Evolutionary conservation across 805 yeast species (phyloP), one percentile per base, ranked within the genome.

Genomic region (Nakazawaea sp.): DNA sequence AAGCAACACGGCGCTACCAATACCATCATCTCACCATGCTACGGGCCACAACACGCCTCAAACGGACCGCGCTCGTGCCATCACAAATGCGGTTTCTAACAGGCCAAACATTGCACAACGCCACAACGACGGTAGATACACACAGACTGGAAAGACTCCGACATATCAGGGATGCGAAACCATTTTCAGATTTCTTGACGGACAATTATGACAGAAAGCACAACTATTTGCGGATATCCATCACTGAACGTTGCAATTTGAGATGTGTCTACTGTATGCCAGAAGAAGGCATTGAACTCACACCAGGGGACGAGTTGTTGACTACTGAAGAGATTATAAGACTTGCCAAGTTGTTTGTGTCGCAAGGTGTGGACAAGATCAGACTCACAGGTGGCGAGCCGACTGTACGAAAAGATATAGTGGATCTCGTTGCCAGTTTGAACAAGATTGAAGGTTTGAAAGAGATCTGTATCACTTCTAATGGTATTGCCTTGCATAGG

Each of bases 371-470:
- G n/a, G 51, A 55, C 12, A 72, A 72, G 47, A 65, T 72, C 16
- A 48, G 78, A 33, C 53, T 72, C 12, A 72, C 78, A 0, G 78
- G 78, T 8, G 78, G 78, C 12, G 78, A 72, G 48, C 78, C 78
- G 0, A 69, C 76, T 0, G 72, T 72, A 5, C 50, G 78, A 16
- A 64, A 60, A 39, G 78, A 72, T 43, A 61, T 72, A 25, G 56
- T 71, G 30, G 68, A 62, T 4, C 50, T 72, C 4, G 70, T 70
- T 7, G 42, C 45, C 21, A 49, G 55, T 21, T 46, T 72, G 24
- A 60, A 68, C 29, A 34, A 45, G 19, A 44, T 72, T 3, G 45
- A 45, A n/a, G 76, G 73, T 0, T 49, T 72, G 8, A 48, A 66
- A 25, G 75, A 71, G 38, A 56, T 72, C 5, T 72, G 76, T 26